Evolutionary conservation across 768 basidiomycete species (phyloP).

Genomic region (Hortiboletus flavorubellus): DNA sequence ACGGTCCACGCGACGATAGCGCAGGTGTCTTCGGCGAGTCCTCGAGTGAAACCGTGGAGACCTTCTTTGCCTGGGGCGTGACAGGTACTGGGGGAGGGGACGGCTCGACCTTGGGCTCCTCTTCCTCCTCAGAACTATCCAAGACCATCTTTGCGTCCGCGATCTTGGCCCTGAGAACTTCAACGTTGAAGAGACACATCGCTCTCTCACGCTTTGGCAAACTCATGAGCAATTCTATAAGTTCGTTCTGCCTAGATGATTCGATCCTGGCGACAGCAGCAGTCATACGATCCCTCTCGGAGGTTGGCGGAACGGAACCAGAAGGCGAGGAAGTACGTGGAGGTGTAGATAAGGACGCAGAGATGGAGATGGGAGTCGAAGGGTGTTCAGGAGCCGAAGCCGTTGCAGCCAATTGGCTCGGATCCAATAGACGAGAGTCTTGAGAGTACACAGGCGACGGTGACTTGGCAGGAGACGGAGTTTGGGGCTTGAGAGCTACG

Average conservation of each 20-base stretch:
- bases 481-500: conserved; percentile 33
- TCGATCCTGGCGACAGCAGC: conserved; percentile 66
- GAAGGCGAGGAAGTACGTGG: conserved; percentile 81
- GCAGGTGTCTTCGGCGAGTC: conserved; percentile 74
- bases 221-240: conserved; percentile 80
- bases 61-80: conserved; percentile 67
- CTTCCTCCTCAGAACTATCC: conserved; percentile 65
- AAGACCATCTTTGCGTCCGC: conserved; percentile 80
- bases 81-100: conserved; percentile 37
- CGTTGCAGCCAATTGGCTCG: conserved; percentile 61
- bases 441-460: conserved; percentile 57
- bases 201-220: conserved; percentile 87
- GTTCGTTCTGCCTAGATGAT: conserved; percentile 52
- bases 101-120: conserved; percentile 32
- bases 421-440: conserved; percentile 68
- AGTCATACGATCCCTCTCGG: conserved; percentile 74
- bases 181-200: conserved; percentile 86
- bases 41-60: conserved; percentile 33
- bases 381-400: conserved; percentile 91
- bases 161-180: conserved; percentile 73
- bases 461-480: conserved; percentile 47
- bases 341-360: conserved; percentile 72
- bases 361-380: conserved; percentile 78
- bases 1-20: conserved; percentile 69
- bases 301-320: conserved; percentile 54